phyloP scores from a whole-genome alignment of 2,329 filamentous ascomycete genomes.

The Geosmithia flava region DNA sequence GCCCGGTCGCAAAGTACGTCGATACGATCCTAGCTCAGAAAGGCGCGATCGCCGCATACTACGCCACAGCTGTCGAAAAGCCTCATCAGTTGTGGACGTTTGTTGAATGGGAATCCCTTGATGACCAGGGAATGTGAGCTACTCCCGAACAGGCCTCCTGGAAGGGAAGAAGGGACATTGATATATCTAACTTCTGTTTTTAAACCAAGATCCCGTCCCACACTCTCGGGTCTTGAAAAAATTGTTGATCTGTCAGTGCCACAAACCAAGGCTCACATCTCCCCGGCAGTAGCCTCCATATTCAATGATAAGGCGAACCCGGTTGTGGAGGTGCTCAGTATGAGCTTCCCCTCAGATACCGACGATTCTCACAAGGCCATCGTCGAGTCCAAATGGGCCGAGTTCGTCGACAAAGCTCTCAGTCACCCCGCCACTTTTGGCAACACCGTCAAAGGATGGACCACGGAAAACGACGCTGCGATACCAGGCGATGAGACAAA shows the following conservation, averaged over 20 bases:
- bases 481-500: slow-evolving; percentile 14
- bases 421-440: slow-evolving; percentile 1
- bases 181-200: not conserved
- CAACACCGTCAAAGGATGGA: slow-evolving; percentile 12
- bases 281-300: slow-evolving; percentile 1
- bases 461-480: slow-evolving; percentile 16
- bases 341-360: slow-evolving; percentile 5
- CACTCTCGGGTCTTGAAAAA: not conserved
- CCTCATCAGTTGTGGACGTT: slow-evolving; percentile 11
- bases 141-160: not conserved
- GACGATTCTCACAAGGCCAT: not conserved
- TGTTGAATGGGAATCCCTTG: slow-evolving; percentile 11
- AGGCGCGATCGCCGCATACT: not conserved
- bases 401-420: slow-evolving; percentile 6
- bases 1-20: not conserved
- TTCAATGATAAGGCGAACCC: slow-evolving; percentile 3
- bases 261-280: not conserved
- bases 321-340: slow-evolving; percentile 4
- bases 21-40: not conserved
- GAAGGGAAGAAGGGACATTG: not conserved
- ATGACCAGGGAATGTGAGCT: slow-evolving; percentile 9
- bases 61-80: slow-evolving; percentile 8
- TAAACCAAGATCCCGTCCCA: not conserved
- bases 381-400: not conserved
- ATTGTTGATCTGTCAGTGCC: not conserved